These are phyloP conservation scores for Coprinopsis strossmayeri DNA, from an alignment of 768 basidiomycete genomes.

Conservation along the genomic window DNA sequence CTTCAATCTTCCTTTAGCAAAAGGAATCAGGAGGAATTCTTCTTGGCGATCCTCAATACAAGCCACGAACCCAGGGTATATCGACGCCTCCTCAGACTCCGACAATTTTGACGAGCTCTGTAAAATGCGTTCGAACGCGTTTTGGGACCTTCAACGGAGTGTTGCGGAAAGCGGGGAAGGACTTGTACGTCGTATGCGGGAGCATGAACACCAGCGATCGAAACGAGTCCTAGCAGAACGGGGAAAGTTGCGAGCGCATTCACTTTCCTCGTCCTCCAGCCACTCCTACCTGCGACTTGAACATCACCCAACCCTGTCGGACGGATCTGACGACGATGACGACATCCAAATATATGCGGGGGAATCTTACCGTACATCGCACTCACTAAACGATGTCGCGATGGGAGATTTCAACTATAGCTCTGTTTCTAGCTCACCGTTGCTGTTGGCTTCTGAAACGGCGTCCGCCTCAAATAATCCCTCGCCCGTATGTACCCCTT, in stretches of 20 bases:
- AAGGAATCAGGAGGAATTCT: not conserved
- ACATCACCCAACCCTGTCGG: conserved; percentile 17
- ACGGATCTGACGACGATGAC: conserved; percentile 47
- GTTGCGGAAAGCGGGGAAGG: conserved; percentile 61
- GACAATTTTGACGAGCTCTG: conserved; percentile 13
- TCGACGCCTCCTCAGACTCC: conserved; percentile 9
- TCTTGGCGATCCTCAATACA: not conserved
- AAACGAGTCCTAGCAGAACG: conserved; percentile 29
- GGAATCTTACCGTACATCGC: no score
- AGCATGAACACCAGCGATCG: conserved; percentile 54
- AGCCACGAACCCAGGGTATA: not conserved
- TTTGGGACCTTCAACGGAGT: conserved; percentile 57
- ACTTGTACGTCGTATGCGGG: conserved; percentile 66
- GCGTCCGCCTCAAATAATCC: no score
- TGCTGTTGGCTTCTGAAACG: no score
- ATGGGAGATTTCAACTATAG: no score
- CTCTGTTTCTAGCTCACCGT: no score
- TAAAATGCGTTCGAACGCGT: conserved; percentile 54
- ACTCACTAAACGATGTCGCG: no score
- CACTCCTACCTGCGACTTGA: conserved; percentile 11
- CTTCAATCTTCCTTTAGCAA: conserved; percentile 24
- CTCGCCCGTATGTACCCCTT: no score
- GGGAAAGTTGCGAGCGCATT: conserved; percentile 19
- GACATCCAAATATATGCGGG: conserved; percentile 52
- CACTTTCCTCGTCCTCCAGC: not conserved